Evolutionary conservation across 2,329 filamentous ascomycete species (phyloP), one percentile per base, ranked within the genome.

Genomic region (Calonectria montana): DNA sequence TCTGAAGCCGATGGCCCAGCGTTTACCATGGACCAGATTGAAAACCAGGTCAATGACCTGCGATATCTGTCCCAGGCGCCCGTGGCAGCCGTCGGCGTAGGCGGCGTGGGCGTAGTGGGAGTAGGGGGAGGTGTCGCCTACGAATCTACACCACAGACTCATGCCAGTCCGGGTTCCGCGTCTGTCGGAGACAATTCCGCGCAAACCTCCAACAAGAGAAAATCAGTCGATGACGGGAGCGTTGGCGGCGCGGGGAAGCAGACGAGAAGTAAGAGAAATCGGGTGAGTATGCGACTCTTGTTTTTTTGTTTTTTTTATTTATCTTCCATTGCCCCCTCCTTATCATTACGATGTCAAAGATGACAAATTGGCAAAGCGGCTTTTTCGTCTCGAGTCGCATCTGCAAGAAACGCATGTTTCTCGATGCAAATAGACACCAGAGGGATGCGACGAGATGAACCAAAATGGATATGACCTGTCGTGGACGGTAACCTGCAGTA

Each of bases 181-280:
- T 80, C 80, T 65, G 77, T 81, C 87, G 86, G 87, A 85, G 85
- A 86, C 81, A 87, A 87, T 88, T 87, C 86, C 87, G 86, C 87
- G 73, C 82, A 78, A 48, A 69, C 73, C 59, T 76, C 72, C 67
- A 82, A 73, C 74, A 84, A 83, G 80, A 81, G 81, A 66, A 84
- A 84, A 80, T 83, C 82, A 18, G 80, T 84, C 12, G 85, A 86
- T 43, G 87, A 87, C 45, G 85, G 82, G 0, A 76, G 75, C 16
- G 75, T 74, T 21, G 71, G 75, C 16, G 77, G 81, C 21, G 25
- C 61, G 31, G 27, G 64, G 27, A 89, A 87, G 80, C 87, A 89
- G 82, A 89, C 89, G 81, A 83, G 89, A 76, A 91, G 88, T 80
- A 91, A 91, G 80, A 87, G 90, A 71, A 91, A 91, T 75, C 83